Evolutionary conservation across 2,329 filamentous ascomycete genomes (phyloP), one percentile per base, ranked within the genome.

Genomic region (Rachicladosporium sp.): DNA sequence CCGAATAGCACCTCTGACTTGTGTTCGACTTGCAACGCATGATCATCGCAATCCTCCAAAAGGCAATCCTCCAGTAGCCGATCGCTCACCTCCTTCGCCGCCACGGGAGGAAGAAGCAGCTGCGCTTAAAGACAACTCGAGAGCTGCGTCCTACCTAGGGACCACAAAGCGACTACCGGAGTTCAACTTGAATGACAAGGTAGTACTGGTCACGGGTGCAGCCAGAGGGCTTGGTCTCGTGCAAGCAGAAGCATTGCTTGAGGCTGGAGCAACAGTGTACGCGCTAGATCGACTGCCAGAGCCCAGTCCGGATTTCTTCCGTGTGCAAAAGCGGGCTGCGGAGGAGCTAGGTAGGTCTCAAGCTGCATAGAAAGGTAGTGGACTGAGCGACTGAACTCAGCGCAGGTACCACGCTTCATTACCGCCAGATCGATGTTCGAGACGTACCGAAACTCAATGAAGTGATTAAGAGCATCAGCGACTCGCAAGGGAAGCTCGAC

Each of bases 391-490:
- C 15, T 19, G 15, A 19, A 19, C 15, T 19, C 15, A 19, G 3
- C 8, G 13, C 29, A 53, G 56, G 56, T 29, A 80, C 78, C 2
- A 73, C 71, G 35, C 62, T 91, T 33, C 70, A 77, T 38, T 93
- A 93, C 66, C 78, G 80, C 54, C 76, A 80, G 48, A 75, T 88
- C 43, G 87, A 94, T 55, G 84, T 93, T 11, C 76, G 83, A 23
- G 77, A 91, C 54, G 77, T 80, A 13, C 65, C 69, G 4, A 61
- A 68, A 31, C 69, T 94, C 34, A 80, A 88, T 57, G 67, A 65
- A 32, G 71, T 82, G 38, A 69, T 93, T 35, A 68, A 72, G 47
- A 68, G 65, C 8, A 91, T 94, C 47, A 83, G 77, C 10, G 68
- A 76, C 37, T 63, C 73, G 43, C 74, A 86, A 47, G 80, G 80